Evolutionary conservation across 768 basidiomycete species (phyloP).

Genomic region (Mycena capillaripes): DNA sequence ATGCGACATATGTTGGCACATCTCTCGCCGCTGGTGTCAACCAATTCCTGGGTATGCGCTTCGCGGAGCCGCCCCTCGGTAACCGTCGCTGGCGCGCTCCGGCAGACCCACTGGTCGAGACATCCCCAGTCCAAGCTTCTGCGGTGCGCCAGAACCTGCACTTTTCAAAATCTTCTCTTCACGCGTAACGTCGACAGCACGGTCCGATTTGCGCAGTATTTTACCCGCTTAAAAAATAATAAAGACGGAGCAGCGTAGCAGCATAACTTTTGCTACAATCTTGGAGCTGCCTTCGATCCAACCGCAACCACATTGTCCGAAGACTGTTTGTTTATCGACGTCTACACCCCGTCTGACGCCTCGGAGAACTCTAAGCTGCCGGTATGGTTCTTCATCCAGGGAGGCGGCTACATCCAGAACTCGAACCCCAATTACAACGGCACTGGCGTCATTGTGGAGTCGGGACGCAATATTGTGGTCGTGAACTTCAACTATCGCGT

Average conservation of each 20-base stretch:
- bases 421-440: constrained; percentile 30
- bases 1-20: constrained; percentile 26
- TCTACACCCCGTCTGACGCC: constrained; percentile 25
- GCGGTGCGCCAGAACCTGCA: constrained; percentile 17
- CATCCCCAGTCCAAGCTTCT: constrained; percentile 19
- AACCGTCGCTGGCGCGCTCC: constrained; percentile 24
- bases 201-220: too few species aligned
- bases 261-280: constrained; percentile 26
- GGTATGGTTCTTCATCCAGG: constrained; percentile 31
- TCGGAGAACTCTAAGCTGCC: constrained; percentile 24
- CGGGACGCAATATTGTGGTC: constrained; percentile 19
- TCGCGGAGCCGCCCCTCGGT: constrained; percentile 26
- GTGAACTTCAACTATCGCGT: constrained; percentile 30
- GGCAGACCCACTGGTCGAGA: constrained; percentile 21
- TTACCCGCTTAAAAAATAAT: too few species aligned
- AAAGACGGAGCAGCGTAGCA: too few species aligned
- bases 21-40: constrained; percentile 21
- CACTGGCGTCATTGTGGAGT: constrained; percentile 28
- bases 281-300: constrained; percentile 23
- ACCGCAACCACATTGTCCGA: constrained; percentile 22
- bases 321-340: constrained; percentile 28
- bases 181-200: constrained; percentile 23
- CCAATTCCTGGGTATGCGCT: constrained; percentile 28
- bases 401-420: constrained; percentile 22
- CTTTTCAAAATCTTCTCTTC: constrained; percentile 4